These are phyloP conservation scores for Blastomyces emzantsi DNA, from an alignment of 2,329 filamentous ascomycete genomes.

Conservation along the genomic window DNA sequence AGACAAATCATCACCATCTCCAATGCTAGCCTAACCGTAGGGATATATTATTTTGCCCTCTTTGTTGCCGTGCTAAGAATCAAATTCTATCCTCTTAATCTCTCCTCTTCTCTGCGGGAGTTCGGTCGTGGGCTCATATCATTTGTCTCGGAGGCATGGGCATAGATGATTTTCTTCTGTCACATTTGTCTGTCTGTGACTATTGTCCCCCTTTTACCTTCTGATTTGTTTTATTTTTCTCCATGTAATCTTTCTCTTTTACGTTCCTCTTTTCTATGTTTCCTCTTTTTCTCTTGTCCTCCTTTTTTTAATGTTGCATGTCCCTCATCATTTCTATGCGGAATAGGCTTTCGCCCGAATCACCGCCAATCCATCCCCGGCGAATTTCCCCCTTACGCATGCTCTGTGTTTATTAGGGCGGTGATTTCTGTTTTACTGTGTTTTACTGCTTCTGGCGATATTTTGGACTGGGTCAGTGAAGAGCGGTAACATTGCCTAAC, in stretches of 20 bases:
- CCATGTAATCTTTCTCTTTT: neutral
- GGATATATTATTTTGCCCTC: neutral
- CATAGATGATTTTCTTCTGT: conserved; percentile 5
- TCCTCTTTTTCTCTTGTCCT: neutral
- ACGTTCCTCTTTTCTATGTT: neutral
- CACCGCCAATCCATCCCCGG: neutral
- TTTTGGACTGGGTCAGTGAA: neutral
- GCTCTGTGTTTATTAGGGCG: neutral
- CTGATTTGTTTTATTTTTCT: neutral
- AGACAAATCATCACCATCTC: neutral
- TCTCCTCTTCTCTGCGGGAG: conserved; percentile 8
- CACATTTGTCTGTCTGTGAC: neutral
- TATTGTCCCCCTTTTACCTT: neutral
- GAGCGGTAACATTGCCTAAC: neutral
- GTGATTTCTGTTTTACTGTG: neutral
- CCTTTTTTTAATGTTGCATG: neutral
- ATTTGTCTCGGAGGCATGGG: conserved; percentile 5
- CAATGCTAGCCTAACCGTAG: conserved; percentile 3
- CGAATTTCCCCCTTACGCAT: neutral
- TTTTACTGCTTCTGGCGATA: neutral
- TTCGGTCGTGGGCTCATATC: conserved; percentile 6
- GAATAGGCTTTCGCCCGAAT: neutral
- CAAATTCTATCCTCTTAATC: conserved; percentile 1
- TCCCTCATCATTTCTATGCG: neutral
- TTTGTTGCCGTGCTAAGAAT: neutral